Evolutionary conservation across 2,329 filamentous ascomycete species (phyloP).

Genomic region (Fusarium tuaranense): DNA sequence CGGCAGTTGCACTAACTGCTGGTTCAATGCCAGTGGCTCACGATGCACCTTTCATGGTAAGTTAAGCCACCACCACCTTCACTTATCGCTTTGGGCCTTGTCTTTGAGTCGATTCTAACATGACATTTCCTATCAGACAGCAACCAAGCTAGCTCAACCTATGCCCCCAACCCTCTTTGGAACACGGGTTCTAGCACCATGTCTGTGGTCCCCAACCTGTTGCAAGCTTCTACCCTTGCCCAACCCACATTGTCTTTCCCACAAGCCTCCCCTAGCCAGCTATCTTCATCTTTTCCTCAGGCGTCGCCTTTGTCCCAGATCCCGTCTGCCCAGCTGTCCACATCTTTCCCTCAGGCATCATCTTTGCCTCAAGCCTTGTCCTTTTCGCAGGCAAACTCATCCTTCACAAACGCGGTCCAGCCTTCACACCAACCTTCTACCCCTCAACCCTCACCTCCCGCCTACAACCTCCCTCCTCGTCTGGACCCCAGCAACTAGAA

Average conservation of each 20-base stretch:
- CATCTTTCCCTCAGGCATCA: not conserved
- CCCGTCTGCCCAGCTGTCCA: not conserved
- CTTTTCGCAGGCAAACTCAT: not conserved
- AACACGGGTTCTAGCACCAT: constrained; percentile 9
- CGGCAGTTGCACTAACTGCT: constrained; percentile 72
- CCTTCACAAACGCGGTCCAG: not conserved
- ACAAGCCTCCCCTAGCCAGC: not conserved
- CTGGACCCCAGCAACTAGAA: constrained; percentile 54
- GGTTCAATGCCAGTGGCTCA: constrained; percentile 71
- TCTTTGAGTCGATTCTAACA: constrained; percentile 10
- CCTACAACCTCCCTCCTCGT: constrained; percentile 24
- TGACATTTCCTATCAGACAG: constrained; percentile 19
- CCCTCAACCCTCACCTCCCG: constrained; percentile 4
- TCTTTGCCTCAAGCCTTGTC: not conserved
- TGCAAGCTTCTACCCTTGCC: not conserved
- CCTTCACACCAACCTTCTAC: not conserved
- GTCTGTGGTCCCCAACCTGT: not conserved
- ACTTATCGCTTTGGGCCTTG: not conserved
- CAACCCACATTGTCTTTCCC: not conserved
- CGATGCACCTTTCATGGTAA: constrained; percentile 71
- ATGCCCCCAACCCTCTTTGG: constrained; percentile 8
- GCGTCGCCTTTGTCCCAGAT: not conserved
- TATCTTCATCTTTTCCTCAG: not conserved
- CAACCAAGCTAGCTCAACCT: constrained; percentile 36
- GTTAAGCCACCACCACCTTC: constrained; percentile 33